These are phyloP conservation scores for Agapanthus africanus DNA, from an alignment of 106 monocot species.

Conservation along the genomic window DNA sequence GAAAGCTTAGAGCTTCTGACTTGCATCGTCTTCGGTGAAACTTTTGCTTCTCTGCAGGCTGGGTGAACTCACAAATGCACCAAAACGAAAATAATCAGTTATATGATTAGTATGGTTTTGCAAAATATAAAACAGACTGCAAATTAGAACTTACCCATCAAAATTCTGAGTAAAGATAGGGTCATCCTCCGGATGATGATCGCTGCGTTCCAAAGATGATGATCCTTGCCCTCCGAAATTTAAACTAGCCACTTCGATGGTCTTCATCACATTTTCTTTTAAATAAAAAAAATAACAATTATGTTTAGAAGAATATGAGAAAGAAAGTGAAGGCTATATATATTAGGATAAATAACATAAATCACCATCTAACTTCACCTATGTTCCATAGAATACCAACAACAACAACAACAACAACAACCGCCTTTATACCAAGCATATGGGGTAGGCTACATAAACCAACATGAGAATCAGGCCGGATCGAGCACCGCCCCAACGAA, in stretches of 20 bases:
- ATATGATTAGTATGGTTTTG: neutral
- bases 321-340: neutral
- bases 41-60: neutral
- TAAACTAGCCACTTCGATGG: neutral
- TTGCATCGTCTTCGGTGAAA: conserved; percentile 2
- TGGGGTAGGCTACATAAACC: no score
- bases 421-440: no score
- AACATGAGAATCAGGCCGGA: no score
- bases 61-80: neutral
- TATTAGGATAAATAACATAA: neutral
- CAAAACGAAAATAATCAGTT: neutral
- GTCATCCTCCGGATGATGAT: neutral
- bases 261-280: conserved; percentile 8
- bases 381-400: no score
- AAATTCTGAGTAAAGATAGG: neutral
- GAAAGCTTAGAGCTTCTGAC: neutral
- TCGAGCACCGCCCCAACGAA: no score
- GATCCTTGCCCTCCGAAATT: conserved; percentile 1
- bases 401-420: no score
- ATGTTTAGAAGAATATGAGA: neutral
- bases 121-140: neutral
- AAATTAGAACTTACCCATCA: neutral
- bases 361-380: no score
- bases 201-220: neutral
- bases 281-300: neutral